Percentiles rank a stretch among this genome's conserved stretches.
Conservation (phyloP, 345 rosid genomes). For the Bruguiera gymnorhiza region DNA sequence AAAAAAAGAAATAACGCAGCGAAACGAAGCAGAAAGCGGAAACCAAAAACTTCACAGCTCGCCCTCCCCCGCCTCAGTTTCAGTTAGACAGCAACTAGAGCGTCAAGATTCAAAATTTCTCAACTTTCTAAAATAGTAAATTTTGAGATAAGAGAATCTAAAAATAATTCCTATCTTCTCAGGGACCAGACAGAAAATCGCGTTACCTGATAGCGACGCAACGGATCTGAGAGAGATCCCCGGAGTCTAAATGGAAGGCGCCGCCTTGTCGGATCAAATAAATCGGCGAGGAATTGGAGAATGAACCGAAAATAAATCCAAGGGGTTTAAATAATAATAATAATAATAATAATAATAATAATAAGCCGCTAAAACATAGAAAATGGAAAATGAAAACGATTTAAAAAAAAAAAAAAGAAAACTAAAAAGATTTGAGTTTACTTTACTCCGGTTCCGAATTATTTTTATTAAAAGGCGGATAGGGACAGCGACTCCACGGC, state of each 20-base stretch:
- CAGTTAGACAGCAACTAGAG: too few relatives aligned
- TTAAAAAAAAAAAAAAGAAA: too few relatives aligned
- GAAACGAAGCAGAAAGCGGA: not conserved
- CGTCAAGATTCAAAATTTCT: too few relatives aligned
- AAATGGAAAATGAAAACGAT: not conserved
- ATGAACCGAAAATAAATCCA: too few relatives aligned
- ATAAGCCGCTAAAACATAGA: not conserved
- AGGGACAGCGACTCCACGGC: slow-evolving; percentile 39
- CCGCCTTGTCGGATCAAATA: slow-evolving; percentile 32
- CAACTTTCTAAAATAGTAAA: too few relatives aligned
- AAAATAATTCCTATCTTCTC: slow-evolving; percentile 16
- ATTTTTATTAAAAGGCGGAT: slow-evolving; percentile 17
- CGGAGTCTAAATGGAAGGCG: slow-evolving; percentile 42
- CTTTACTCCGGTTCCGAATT: not conserved
- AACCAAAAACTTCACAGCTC: not conserved
- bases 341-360: not conserved
- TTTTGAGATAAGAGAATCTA: not conserved
- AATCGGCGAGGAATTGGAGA: slow-evolving; percentile 9
- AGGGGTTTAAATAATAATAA: too few relatives aligned
- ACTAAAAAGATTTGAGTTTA: not conserved
- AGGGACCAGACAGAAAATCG: slow-evolving; percentile 28
- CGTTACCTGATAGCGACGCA: slow-evolving; percentile 25
- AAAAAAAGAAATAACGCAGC: not conserved
- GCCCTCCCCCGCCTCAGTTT: not conserved
- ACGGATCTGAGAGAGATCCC: slow-evolving; percentile 31